Base-by-base conservation (phyloP, 192 early-diverging fungal genomes). In the Mycoemilia scoparia region DNA sequence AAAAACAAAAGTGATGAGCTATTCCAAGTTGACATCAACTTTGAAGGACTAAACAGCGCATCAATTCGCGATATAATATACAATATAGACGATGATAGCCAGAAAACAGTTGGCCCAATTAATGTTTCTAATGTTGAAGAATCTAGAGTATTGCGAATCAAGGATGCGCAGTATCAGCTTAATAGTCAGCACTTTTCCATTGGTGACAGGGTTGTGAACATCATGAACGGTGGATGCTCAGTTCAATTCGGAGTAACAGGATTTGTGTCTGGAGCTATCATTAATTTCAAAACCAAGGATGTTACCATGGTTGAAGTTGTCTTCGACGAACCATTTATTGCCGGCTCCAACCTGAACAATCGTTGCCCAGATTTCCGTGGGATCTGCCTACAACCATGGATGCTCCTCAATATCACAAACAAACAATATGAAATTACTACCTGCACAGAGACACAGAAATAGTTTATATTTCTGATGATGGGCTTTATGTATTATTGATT, bases 241-340 rank as follows among this genome's bases (percentile, higher is more conserved):
- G 82, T 90, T 9, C 86, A 84, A 10, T 49, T 91, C 29, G 90
- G 74, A 2, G n/a, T n/a, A n/a, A n/a, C n/a, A n/a, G n/a, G n/a
- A n/a, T n/a, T n/a, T n/a, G n/a, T n/a, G n/a, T n/a, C n/a, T n/a
- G n/a, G n/a, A n/a, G n/a, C n/a, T n/a, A n/a, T n/a, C n/a, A n/a
- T n/a, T n/a, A n/a, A n/a, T n/a, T n/a, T n/a, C n/a, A n/a, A n/a
- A 0, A 48, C 52, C 13, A 46, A 52, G 25, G 66, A 73, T 20
- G 77, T 79, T 17, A 52, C 70, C 13, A 57, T 66, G 29, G 49
- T 95, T 3, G 91, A 96, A 43, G 69, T 98, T 11, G 49, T 98
- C 0, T 84, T 96, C 43, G 93, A 98, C 56, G 46, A 54, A 37
- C 42, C 70, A 4, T 84, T 93, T 41, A 71, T 89, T 56, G 76